Evolutionary conservation across 177 flowering plant species (phyloP), one percentile per base, ranked within the genome.

Genomic region (Viscum album): DNA sequence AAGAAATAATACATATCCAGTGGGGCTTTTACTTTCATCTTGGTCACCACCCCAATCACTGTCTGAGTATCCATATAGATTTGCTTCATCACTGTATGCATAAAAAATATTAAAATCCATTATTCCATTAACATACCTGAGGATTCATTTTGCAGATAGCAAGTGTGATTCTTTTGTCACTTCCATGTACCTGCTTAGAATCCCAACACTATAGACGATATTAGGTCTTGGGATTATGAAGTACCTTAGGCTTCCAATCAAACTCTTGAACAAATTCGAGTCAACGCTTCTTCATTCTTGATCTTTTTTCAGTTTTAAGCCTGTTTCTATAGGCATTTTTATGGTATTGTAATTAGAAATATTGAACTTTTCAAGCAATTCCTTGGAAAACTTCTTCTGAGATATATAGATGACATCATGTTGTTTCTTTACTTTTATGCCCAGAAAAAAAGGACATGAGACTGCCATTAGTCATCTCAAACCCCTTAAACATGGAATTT

Each of bases 231-330:
- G 41, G 1, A 19, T 7, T 2, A n/a, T 63, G 15, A 70, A 61
- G 32, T 70, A 70, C 1, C 72, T 12, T 21, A 70, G 36, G 34
- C 72, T 43, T 32, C 72, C 67, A 1, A 70, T 30, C 29, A 70
- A 43, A 4, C 67, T 70, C 41, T 43, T 37, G 59, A 29, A 70
- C 6, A 10, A 26, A 32, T 56, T 39, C 7, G 56, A 24, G 31
- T 70, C 36, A 7, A 62, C 67, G n/a, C 8, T 12, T 26, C 28
- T 23, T 31, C 39, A 2, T 3, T 43, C 67, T 26, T 29, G 67
- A 26, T 13, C 35, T 39, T 63, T 70, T 7, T 11, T 16, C 35
- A 62, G 2, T 1, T 36, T 59, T 19, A 26, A 32, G 11, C 35
- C 23, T 10, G 34, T 19, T 5, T 60, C 72, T 31, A 70, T 60